Evolutionary conservation across 2,329 filamentous ascomycete genomes (phyloP).

Genomic region (Diplodia scrobiculata): DNA sequence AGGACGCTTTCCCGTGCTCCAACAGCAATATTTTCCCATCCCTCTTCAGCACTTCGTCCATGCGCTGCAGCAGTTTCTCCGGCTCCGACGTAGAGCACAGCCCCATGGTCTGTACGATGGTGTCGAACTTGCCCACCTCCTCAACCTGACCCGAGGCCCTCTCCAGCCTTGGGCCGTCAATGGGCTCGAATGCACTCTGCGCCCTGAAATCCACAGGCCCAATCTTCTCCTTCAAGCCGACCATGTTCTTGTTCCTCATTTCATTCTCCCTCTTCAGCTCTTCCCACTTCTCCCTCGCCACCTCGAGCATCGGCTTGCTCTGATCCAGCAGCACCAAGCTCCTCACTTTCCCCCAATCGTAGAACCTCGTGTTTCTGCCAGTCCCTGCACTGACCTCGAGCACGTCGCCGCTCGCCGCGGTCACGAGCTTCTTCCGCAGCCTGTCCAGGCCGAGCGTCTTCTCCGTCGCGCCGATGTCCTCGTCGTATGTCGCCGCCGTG

Average conservation of each 20-base stretch:
- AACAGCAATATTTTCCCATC: constrained; percentile 52
- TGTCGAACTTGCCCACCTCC: constrained; percentile 45
- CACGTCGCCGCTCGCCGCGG: constrained; percentile 50
- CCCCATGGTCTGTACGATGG: constrained; percentile 56
- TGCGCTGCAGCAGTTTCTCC: constrained; percentile 49
- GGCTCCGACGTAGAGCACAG: constrained; percentile 54
- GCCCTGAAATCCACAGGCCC: constrained; percentile 45
- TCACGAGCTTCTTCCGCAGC: constrained; percentile 46
- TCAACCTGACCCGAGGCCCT: background rate
- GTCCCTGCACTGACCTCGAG: constrained; percentile 55
- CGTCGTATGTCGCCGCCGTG: constrained; percentile 51
- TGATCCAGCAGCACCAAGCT: constrained; percentile 53
- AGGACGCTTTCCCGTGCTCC: constrained; percentile 55
- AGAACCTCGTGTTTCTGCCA: constrained; percentile 53
- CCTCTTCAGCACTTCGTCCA: constrained; percentile 48
- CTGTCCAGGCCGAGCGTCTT: constrained; percentile 46
- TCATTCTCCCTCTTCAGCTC: constrained; percentile 42
- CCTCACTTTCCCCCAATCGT: constrained; percentile 45
- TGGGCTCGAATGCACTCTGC: constrained; percentile 49
- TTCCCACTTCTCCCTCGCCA: constrained; percentile 54
- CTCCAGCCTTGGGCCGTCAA: constrained; percentile 46
- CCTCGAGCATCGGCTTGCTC: constrained; percentile 52
- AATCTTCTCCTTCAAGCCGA: constrained; percentile 7
- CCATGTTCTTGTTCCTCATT: background rate
- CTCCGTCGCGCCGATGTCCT: constrained; percentile 51